These are phyloP conservation scores for Chondrus crispus DNA, from an alignment of 23 red algal species.

Conservation along the genomic window DNA sequence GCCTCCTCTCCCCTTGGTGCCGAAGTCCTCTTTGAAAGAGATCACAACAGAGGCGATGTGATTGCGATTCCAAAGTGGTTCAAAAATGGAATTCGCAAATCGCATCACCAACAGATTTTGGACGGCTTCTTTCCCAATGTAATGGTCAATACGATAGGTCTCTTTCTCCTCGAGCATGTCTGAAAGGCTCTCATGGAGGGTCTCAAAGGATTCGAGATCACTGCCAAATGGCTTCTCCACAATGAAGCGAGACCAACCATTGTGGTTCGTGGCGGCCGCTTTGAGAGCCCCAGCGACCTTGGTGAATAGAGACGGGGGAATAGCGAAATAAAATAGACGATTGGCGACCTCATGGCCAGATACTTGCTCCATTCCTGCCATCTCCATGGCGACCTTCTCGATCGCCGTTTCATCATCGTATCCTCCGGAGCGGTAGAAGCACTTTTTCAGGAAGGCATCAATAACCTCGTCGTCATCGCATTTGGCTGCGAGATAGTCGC, in stretches of 20 bases:
- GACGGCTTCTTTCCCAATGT: slow-evolving; percentile 88
- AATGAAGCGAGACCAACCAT: slow-evolving; percentile 91
- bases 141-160: slow-evolving; percentile 93
- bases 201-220: slow-evolving; percentile 78
- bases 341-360: slow-evolving; percentile 30
- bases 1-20: slow-evolving; percentile 91
- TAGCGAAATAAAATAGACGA: slow-evolving; percentile 95
- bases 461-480: slow-evolving; percentile 32
- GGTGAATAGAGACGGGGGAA: slow-evolving; percentile 91
- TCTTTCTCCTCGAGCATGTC: slow-evolving; percentile 75
- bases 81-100: slow-evolving; percentile 91
- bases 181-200: slow-evolving; percentile 54
- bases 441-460: slow-evolving; percentile 74
- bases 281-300: slow-evolving; percentile 56
- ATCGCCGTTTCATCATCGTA: slow-evolving; percentile 77
- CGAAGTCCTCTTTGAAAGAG: slow-evolving; percentile 99
- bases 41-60: slow-evolving; percentile 80
- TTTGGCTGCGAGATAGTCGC: slow-evolving; percentile 41
- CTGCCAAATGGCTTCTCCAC: slow-evolving; percentile 97
- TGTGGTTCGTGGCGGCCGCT: slow-evolving; percentile 26
- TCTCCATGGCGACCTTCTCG: slow-evolving; percentile 50
- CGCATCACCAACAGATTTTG: slow-evolving; percentile 87
- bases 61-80: slow-evolving; percentile 94
- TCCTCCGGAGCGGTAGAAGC: slow-evolving; percentile 75
- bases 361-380: slow-evolving; percentile 34